Base-by-base conservation (phyloP, 148 eudicot species). In the Rhododendron mucronatum region DNA sequence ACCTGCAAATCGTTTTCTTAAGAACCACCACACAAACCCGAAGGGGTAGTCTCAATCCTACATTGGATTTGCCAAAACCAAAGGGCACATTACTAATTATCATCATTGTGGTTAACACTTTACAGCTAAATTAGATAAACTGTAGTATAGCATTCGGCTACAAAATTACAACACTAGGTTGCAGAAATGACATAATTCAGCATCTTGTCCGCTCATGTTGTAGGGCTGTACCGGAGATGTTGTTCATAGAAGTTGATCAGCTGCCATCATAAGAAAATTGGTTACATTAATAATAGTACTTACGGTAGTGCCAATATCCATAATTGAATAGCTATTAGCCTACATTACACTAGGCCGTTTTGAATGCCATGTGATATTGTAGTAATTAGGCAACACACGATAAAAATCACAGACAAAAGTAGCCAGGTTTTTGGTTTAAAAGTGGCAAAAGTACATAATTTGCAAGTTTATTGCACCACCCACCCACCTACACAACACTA, bases 231-330 rank as follows among this genome's bases (percentile, higher is more conserved):
- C 33, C 88, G 89, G 15, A 93, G 88, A 88, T 91, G 93, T 83
- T 90, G 91, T 84, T 96, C 99, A 53, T 96, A 96, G 90, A 89
- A 96, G 89, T 93, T 90, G 89, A 96, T 95, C 91, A 96, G 86
- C 99, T 96, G 99, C 26, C 91, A 88, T 67, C 75, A 88, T 0
- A 85, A 51, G n/a, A 15, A 50, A 67, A 35, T 41, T 28, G 14
- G 16, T 47, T n/a, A 26, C 50, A 47, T 23, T 39, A 48, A 11
- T 41, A 14, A 80, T 2, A 26, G 15, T 10, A 26, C 15, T 13
- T 12, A 20, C 1, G 35, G 37, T 23, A n/a, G 48, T n/a, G 53
- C 41, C 67, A 33, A 28, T 10, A 18, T 15, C 44, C n/a, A 51
- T 12, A 53, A 81, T n/a, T 23, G n/a, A 81, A 30, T 21, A 81